Evolutionary conservation across 306 rosid genomes (phyloP).

Genomic region (Citrullus amarus): DNA sequence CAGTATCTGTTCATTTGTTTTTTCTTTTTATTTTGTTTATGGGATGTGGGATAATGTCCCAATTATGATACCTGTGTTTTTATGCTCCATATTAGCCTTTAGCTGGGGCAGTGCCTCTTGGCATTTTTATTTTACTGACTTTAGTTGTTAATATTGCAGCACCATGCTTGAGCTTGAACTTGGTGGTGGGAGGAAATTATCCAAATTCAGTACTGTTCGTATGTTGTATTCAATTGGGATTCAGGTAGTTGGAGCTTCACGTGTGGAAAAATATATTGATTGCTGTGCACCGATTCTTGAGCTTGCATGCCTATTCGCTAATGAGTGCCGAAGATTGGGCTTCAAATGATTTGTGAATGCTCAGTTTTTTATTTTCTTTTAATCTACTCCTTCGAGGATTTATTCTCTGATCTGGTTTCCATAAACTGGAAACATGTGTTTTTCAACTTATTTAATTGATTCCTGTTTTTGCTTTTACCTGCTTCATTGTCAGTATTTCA

Average conservation of each 20-base stretch:
- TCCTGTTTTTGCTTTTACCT: background rate
- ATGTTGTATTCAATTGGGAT: conserved; percentile 80
- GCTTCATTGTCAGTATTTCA: conserved; percentile 5
- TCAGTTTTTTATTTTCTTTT: background rate
- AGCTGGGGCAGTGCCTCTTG: background rate
- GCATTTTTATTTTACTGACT: conserved; percentile 14
- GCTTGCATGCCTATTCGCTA: background rate
- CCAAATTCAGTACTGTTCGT: conserved; percentile 71
- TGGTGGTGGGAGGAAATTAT: conserved; percentile 92
- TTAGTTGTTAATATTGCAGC: conserved; percentile 31
- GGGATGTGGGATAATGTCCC: background rate
- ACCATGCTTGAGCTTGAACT: conserved; percentile 81
- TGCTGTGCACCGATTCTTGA: conserved; percentile 5
- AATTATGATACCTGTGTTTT: background rate
- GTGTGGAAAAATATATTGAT: background rate
- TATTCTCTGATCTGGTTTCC: background rate
- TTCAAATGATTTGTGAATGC: background rate
- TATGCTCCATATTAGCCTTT: background rate
- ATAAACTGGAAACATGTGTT: background rate
- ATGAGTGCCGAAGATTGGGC: background rate
- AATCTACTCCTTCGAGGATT: background rate
- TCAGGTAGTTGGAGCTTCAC: conserved; percentile 43
- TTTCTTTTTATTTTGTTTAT: background rate
- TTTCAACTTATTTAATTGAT: background rate
- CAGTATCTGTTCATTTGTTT: background rate